Percentiles rank a stretch among this genome's conserved stretches.
Conservation (phyloP, 306 rosid genomes). For the Cyclanthera cordifolia region DNA sequence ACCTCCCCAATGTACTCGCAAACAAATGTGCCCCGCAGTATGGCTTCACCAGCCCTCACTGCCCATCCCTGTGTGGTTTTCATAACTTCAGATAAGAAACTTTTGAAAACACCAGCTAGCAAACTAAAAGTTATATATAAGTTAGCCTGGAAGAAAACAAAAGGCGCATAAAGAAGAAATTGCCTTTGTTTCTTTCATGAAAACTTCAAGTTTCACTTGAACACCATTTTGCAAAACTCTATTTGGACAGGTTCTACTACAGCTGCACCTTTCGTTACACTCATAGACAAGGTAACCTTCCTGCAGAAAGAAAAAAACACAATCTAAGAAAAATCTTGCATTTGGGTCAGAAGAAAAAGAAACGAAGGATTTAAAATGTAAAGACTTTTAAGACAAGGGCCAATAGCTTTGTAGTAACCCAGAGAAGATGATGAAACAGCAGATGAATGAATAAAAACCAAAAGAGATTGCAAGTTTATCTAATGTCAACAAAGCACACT, state of each 20-base stretch:
- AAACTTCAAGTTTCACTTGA: conserved; percentile 76
- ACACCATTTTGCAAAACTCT: conserved; percentile 91
- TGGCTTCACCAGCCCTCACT: conserved; percentile 76
- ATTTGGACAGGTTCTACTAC: conserved; percentile 69
- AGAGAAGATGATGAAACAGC: background rate
- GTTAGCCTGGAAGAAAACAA: background rate
- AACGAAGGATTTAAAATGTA: too few species aligned
- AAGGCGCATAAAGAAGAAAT: background rate
- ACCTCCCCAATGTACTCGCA: conserved; percentile 92
- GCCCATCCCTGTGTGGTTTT: conserved; percentile 68
- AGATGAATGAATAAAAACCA: conserved; percentile 1
- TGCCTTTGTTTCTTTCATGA: conserved; percentile 75
- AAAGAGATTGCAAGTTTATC: background rate
- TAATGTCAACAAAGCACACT: conserved; percentile 2
- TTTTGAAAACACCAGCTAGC: conserved; percentile 1
- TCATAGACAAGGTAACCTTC: conserved; percentile 97
- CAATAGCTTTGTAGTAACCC: background rate
- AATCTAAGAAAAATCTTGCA: background rate
- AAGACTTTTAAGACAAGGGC: background rate
- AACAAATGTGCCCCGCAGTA: conserved; percentile 82
- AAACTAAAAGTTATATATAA: background rate
- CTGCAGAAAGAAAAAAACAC: conserved; percentile 25
- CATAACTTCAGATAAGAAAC: conserved; percentile 10
- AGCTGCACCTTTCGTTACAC: conserved; percentile 80
- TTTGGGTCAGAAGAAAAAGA: background rate